These are phyloP conservation scores for Acidiella bohemica DNA, from an alignment of 495 filamentous ascomycete genomes.

Conservation along the genomic window DNA sequence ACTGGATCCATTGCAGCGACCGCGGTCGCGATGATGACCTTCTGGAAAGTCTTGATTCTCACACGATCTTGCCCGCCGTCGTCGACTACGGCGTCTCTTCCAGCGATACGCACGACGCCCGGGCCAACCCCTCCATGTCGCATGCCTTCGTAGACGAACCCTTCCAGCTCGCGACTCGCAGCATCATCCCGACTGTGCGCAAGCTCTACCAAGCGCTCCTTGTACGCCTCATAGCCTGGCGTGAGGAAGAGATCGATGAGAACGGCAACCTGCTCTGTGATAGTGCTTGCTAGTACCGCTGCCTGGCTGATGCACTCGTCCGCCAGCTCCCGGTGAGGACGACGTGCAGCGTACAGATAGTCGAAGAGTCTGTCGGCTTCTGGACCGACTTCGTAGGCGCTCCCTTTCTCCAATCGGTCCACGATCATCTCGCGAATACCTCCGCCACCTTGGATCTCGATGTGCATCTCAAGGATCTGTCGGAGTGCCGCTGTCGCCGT, in stretches of 20 bases:
- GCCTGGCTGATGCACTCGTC: slow-evolving; percentile 24
- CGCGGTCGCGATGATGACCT: slow-evolving; percentile 21
- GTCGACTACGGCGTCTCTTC: slow-evolving; percentile 13
- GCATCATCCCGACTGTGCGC: slow-evolving; percentile 16
- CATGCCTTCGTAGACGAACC: slow-evolving; percentile 30
- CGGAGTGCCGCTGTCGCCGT: slow-evolving; percentile 21
- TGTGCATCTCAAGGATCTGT: slow-evolving; percentile 27
- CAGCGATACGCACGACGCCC: slow-evolving; percentile 21
- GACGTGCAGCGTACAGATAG: slow-evolving; percentile 13
- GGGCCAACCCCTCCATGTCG: slow-evolving; percentile 30
- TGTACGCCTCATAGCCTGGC: slow-evolving; percentile 22
- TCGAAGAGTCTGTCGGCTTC: slow-evolving; percentile 28
- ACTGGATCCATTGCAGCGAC: slow-evolving; percentile 23
- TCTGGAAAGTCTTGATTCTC: slow-evolving; percentile 10
- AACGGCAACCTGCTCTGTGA: slow-evolving; percentile 23
- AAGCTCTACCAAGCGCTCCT: slow-evolving; percentile 23
- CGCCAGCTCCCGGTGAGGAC: slow-evolving; percentile 17
- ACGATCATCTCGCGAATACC: slow-evolving; percentile 14
- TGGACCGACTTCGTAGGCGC: slow-evolving; percentile 31
- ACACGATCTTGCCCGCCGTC: slow-evolving; percentile 20
- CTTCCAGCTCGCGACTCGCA: slow-evolving; percentile 19
- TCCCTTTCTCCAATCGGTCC: slow-evolving; percentile 21
- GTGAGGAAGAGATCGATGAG: slow-evolving; percentile 23
- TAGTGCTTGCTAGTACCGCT: slow-evolving; percentile 20
- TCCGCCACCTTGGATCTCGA: slow-evolving; percentile 27